phyloP scores from a whole-genome alignment of 2,329 filamentous ascomycete genomes.

The Alternaria viburni region DNA sequence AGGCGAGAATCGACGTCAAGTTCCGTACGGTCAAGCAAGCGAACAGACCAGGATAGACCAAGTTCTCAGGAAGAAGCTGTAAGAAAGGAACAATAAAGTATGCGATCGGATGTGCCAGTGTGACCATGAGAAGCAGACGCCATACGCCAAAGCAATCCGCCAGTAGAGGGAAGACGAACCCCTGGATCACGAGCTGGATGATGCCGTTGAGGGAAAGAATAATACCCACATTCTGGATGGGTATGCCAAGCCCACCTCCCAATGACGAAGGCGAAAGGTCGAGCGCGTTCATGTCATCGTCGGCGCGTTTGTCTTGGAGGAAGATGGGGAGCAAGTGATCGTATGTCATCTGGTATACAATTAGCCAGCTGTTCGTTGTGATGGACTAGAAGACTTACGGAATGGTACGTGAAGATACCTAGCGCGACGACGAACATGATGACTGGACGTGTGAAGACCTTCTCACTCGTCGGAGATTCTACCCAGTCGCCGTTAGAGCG shows the following conservation, averaged over 20 bases:
- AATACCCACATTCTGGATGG: slow-evolving; percentile 69
- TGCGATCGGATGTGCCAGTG: slow-evolving; percentile 68
- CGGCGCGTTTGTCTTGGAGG: slow-evolving; percentile 74
- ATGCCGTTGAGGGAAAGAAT: slow-evolving; percentile 74
- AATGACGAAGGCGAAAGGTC: slow-evolving; percentile 40
- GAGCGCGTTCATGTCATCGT: slow-evolving; percentile 39
- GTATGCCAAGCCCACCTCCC: slow-evolving; percentile 69
- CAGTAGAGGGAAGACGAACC: slow-evolving; percentile 70
- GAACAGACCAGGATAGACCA: slow-evolving; percentile 69
- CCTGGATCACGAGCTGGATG: slow-evolving; percentile 76
- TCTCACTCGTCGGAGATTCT: slow-evolving; percentile 44
- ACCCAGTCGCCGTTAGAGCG: slow-evolving; percentile 54
- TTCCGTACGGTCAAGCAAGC: slow-evolving; percentile 69
- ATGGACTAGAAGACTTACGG: slow-evolving; percentile 41
- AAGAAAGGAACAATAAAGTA: slow-evolving; percentile 75
- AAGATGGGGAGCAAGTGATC: slow-evolving; percentile 93
- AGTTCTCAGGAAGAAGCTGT: slow-evolving; percentile 60
- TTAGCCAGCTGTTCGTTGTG: slow-evolving; percentile 2
- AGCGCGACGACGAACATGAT: slow-evolving; percentile 80
- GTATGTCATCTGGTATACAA: slow-evolving; percentile 72
- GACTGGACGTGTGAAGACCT: slow-evolving; percentile 68
- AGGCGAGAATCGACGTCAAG: slow-evolving; percentile 71
- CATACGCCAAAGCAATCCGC: slow-evolving; percentile 70
- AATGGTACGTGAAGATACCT: slow-evolving; percentile 91
- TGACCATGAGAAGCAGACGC: slow-evolving; percentile 69